Conservation (phyloP, 1,284 basidiomycete genomes). For the Chondrostereum purpureum region DNA sequence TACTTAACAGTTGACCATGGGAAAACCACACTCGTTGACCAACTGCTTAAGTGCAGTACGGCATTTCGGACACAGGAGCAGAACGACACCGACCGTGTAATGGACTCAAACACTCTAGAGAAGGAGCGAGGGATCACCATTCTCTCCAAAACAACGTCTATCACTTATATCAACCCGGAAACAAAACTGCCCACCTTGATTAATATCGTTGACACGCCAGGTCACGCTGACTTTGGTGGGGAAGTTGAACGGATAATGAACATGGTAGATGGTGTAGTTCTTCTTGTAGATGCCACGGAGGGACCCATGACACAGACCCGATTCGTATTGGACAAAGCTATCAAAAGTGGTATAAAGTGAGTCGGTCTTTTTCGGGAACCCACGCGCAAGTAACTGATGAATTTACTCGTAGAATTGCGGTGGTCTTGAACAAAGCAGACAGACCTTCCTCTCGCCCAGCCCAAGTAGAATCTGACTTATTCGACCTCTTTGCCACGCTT, state of each 20-base stretch:
- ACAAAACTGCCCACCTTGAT: conserved; percentile 24
- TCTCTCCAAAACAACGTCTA: conserved; percentile 40
- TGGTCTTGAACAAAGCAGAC: conserved; percentile 42
- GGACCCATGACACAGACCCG: conserved; percentile 45
- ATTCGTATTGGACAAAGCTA: conserved; percentile 38
- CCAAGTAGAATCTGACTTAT: conserved; percentile 41
- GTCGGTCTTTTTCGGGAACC: conserved; percentile 5
- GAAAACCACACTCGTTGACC: conserved; percentile 45
- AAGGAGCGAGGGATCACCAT: conserved; percentile 45
- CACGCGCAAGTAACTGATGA: no score
- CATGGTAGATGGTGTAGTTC: conserved; percentile 43
- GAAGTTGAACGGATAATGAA: conserved; percentile 43
- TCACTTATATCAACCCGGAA: conserved; percentile 29
- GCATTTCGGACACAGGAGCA: conserved; percentile 22
- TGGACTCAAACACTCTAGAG: conserved; percentile 45
- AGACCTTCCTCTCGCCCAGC: conserved; percentile 31
- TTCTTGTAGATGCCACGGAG: conserved; percentile 41
- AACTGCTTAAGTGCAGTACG: conserved; percentile 37
- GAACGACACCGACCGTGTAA: conserved; percentile 32
- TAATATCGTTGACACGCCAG: conserved; percentile 44
- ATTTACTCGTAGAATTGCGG: conserved; percentile 27
- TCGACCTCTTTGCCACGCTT: conserved; percentile 41
- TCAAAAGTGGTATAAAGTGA: conserved; percentile 33
- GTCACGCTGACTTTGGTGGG: conserved; percentile 44
- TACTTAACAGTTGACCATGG: conserved; percentile 36